These are phyloP conservation scores for Hygrophorus pudorinus DNA, from an alignment of 768 basidiomycete genomes.

Conservation along the genomic window DNA sequence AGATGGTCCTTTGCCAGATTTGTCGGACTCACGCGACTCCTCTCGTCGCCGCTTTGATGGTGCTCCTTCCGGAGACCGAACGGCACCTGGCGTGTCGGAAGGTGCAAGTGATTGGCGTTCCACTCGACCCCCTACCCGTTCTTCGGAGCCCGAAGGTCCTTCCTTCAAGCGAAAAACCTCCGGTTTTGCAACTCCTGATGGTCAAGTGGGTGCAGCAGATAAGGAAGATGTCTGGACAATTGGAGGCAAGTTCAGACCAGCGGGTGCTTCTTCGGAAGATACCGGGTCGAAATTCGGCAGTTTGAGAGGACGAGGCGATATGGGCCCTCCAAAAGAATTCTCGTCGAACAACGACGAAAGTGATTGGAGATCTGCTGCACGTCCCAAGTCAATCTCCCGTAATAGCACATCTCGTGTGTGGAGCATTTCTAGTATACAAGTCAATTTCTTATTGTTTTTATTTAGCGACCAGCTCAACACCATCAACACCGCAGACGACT, in stretches of 20 bases:
- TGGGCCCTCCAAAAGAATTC: constrained; percentile 38
- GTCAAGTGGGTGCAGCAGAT: constrained; percentile 48
- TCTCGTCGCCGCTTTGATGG: constrained; percentile 64
- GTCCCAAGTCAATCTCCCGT: constrained; percentile 31
- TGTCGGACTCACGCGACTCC: constrained; percentile 48
- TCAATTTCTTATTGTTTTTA: background rate
- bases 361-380: constrained; percentile 58
- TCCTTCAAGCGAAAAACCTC: constrained; percentile 47
- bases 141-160: constrained; percentile 38
- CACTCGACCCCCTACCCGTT: constrained; percentile 29
- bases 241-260: constrained; percentile 63
- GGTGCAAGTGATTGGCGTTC: constrained; percentile 66
- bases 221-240: constrained; percentile 72
- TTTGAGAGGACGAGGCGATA: constrained; percentile 41
- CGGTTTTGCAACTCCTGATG: constrained; percentile 38
- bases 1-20: constrained; percentile 73
- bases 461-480: constrained; percentile 60
- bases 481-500: constrained; percentile 71
- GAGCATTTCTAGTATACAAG: constrained; percentile 1
- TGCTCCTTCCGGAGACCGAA: constrained; percentile 30
- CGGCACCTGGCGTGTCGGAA: constrained; percentile 47
- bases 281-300: constrained; percentile 35
- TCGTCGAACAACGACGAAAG: constrained; percentile 37
- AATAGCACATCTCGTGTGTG: constrained; percentile 54
- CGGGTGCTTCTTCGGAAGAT: constrained; percentile 28